These are phyloP conservation scores for Nicotiana knightiana DNA, from an alignment of 257 asterid genomes.

Conservation along the genomic window DNA sequence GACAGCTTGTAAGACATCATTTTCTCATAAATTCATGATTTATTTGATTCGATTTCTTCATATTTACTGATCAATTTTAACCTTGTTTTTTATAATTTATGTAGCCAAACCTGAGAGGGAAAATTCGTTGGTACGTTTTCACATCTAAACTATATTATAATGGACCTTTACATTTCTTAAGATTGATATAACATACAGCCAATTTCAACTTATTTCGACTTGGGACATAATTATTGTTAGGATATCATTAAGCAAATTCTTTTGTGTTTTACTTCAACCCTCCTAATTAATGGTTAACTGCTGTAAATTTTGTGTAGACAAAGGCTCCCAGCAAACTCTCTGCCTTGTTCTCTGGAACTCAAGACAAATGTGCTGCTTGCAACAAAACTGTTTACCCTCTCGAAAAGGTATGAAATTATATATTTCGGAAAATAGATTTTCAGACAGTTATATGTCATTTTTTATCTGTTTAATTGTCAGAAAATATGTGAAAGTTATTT, in stretches of 20 bases:
- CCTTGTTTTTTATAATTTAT: background rate
- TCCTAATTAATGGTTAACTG: background rate
- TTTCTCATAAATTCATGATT: background rate
- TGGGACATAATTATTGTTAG: background rate
- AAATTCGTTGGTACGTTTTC: slow-evolving; percentile 24
- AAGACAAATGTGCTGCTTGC: slow-evolving; percentile 76
- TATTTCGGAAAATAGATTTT: too few relatives aligned
- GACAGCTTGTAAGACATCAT: slow-evolving; percentile 20
- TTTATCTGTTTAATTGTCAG: too few relatives aligned
- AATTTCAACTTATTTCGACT: background rate
- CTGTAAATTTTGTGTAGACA: slow-evolving; percentile 24
- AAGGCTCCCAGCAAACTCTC: slow-evolving; percentile 75
- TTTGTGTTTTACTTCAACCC: background rate
- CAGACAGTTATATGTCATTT: too few relatives aligned
- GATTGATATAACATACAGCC: too few relatives aligned
- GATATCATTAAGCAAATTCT: background rate
- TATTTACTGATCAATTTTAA: background rate
- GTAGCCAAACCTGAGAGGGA: slow-evolving; percentile 32
- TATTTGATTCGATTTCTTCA: background rate
- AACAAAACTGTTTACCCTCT: slow-evolving; percentile 74
- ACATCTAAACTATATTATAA: too few relatives aligned
- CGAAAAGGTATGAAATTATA: slow-evolving; percentile 48
- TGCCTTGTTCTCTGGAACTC: slow-evolving; percentile 76
- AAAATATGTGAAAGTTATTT: too few relatives aligned
- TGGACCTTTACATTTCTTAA: background rate